phyloP scores from a whole-genome alignment of 768 basidiomycete genomes.

The Boletus coccyginus region DNA sequence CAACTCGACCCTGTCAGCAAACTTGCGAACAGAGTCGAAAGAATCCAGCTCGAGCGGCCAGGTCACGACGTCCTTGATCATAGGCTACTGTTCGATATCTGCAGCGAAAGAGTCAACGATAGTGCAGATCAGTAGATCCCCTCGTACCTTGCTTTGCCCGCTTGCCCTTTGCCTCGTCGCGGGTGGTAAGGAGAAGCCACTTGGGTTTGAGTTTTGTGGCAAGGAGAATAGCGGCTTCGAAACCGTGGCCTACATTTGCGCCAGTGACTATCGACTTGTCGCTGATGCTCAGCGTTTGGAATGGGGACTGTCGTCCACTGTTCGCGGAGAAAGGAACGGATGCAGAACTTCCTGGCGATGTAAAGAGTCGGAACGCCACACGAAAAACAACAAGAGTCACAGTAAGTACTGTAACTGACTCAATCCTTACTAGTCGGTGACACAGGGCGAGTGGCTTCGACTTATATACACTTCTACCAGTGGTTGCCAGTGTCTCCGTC shows the following conservation, averaged over 20 bases:
- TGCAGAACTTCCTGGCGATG: constrained; percentile 16
- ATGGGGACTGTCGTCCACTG: constrained; percentile 29
- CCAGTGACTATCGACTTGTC: constrained; percentile 26
- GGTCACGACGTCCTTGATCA: constrained; percentile 12
- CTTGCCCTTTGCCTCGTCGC: constrained; percentile 21
- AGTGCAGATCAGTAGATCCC: background rate
- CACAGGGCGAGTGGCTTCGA: too few relatives aligned
- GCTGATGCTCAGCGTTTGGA: constrained; percentile 15
- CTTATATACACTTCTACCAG: too few relatives aligned
- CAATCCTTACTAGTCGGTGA: too few relatives aligned
- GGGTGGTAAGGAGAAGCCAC: constrained; percentile 25
- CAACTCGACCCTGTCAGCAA: constrained; percentile 27
- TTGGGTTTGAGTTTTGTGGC: constrained; percentile 22
- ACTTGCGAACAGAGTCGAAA: constrained; percentile 33
- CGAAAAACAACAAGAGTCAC: too few relatives aligned
- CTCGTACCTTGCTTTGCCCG: constrained; percentile 18
- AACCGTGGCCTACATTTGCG: constrained; percentile 31
- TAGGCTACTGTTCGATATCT: constrained; percentile 20
- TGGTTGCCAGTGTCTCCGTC: too few relatives aligned
- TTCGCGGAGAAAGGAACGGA: constrained; percentile 20
- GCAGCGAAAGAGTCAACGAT: background rate
- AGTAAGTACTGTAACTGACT: too few relatives aligned
- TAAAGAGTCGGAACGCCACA: background rate
- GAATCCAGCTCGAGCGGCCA: constrained; percentile 35
- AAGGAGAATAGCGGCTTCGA: constrained; percentile 27